Conservation (phyloP, 139 green algal species). For the Deuterostichococcus epilithicus region DNA sequence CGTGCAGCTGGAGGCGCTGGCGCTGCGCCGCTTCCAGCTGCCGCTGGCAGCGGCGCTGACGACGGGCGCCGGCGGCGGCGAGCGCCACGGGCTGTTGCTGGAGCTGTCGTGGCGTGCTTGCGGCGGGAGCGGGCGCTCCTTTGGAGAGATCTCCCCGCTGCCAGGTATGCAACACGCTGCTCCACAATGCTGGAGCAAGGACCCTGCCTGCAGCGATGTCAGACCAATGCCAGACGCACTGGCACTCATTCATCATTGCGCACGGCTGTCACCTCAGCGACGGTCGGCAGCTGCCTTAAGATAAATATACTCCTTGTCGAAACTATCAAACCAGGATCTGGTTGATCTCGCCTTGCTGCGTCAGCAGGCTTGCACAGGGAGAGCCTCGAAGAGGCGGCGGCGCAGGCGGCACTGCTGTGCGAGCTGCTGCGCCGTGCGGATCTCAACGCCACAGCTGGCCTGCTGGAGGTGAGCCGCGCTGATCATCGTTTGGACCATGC, state of each 20-base stretch:
- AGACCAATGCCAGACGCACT: background rate
- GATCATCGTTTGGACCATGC: no score
- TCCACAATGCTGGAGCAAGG: no score
- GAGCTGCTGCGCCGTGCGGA: conserved; percentile 16
- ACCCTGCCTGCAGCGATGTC: background rate
- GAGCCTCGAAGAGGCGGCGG: conserved; percentile 47
- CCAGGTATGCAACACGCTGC: no score
- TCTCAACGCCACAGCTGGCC: conserved; percentile 32
- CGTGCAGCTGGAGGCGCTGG: conserved; percentile 1
- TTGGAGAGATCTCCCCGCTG: conserved; percentile 81
- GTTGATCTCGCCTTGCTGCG: background rate
- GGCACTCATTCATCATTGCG: background rate
- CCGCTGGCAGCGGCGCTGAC: conserved; percentile 61
- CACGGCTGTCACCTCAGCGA: no score
- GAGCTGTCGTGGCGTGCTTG: conserved; percentile 17
- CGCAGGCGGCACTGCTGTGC: conserved; percentile 57
- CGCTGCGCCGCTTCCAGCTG: conserved; percentile 42
- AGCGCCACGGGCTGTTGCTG: conserved; percentile 45
- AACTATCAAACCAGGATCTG: background rate
- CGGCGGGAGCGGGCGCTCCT: conserved; percentile 21
- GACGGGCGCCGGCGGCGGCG: conserved; percentile 9
- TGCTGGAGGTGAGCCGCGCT: conserved; percentile 47
- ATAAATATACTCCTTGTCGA: background rate
- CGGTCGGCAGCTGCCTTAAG: no score
- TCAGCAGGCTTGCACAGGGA: conserved; percentile 77